Evolutionary conservation across 2,329 filamentous ascomycete species (phyloP).

Genomic region (Microascus cirrosus): DNA sequence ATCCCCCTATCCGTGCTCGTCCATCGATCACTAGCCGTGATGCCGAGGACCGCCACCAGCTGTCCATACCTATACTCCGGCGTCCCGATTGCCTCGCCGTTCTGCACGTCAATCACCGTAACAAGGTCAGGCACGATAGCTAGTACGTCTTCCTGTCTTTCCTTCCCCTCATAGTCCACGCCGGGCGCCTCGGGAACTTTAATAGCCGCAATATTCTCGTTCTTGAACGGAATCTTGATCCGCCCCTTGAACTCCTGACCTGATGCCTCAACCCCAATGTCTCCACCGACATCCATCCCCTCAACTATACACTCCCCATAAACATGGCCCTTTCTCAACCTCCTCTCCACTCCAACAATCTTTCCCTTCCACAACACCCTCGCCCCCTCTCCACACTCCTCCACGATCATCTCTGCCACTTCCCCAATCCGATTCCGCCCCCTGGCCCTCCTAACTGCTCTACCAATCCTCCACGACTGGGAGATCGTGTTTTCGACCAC

Average conservation of each 20-base stretch:
- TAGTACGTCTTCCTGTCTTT: slow-evolving; percentile 21
- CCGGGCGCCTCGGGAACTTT: slow-evolving; percentile 10
- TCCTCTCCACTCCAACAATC: slow-evolving; percentile 48
- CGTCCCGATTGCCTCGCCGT: slow-evolving; percentile 43
- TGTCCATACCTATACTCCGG: slow-evolving; percentile 45
- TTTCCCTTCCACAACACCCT: slow-evolving; percentile 53
- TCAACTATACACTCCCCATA: slow-evolving; percentile 46
- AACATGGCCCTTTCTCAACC: slow-evolving; percentile 43
- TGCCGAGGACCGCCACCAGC: slow-evolving; percentile 35
- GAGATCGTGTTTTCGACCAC: slow-evolving; percentile 40
- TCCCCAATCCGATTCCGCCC: slow-evolving; percentile 29
- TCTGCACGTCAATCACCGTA: slow-evolving; percentile 41
- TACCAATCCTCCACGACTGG: slow-evolving; percentile 47
- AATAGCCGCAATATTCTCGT: slow-evolving; percentile 58
- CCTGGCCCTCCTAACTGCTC: slow-evolving; percentile 18
- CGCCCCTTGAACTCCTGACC: slow-evolving; percentile 6
- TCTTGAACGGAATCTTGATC: slow-evolving; percentile 61
- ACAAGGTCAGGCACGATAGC: slow-evolving; percentile 47
- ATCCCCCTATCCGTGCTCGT: slow-evolving; percentile 32
- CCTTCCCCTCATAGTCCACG: not conserved
- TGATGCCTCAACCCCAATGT: not conserved
- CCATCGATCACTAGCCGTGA: slow-evolving; percentile 32
- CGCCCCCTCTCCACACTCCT: slow-evolving; percentile 42
- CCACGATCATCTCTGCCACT: slow-evolving; percentile 46
- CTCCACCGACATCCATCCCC: slow-evolving; percentile 8